Base-by-base conservation (phyloP, 169 alveolate species). In the Cryptosporidium canis region DNA sequence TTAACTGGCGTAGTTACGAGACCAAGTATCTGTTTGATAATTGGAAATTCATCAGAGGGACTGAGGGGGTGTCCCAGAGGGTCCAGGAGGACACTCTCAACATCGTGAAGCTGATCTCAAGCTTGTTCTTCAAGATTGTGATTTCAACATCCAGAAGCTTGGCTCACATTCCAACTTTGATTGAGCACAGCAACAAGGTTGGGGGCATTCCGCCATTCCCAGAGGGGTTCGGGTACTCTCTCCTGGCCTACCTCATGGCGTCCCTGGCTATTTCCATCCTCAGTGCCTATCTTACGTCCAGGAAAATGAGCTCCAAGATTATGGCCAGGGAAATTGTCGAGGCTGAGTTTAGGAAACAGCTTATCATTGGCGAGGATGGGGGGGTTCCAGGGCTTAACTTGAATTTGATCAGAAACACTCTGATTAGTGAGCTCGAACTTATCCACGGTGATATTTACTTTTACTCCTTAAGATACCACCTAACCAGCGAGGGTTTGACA, bases 41-140 rank as follows among this genome's bases (percentile, higher is more conserved):
- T 27, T 72, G 85, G 85, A 35, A n/a, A 37, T 11, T 35, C 39
- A 72, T 77, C 14, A 55, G 39, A 44, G 53, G 41, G 5, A 35
- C 37, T 4, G 87, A 77, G 29, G 87, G 72, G 6, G 87, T 61
- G 11, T 31, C 87, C 41, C 87, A 58, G 29, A 35, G 87, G 44
- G 43, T 77, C n/a, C 87, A 58, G 31, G 87, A 77, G 11, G 87
- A 77, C 31, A 53, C 72, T 24, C 33, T 58, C 16, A 55, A 35
- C 5, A 31, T 77, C 21, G 7, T 77, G 63, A 77, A 55, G 37
- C 65, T 77, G 0, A 55, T 45, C 27, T 33, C 21, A 63, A 77
- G 47, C 11, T 41, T 77, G 44, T 77, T 39, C 14, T 39, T 61
- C 43, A 77, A 41, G 18, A 61, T 77, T n/a, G 72, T 61, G 18